phyloP scores from a whole-genome alignment of 257 asterid genomes.

The Fraxinus quadrangulata region DNA sequence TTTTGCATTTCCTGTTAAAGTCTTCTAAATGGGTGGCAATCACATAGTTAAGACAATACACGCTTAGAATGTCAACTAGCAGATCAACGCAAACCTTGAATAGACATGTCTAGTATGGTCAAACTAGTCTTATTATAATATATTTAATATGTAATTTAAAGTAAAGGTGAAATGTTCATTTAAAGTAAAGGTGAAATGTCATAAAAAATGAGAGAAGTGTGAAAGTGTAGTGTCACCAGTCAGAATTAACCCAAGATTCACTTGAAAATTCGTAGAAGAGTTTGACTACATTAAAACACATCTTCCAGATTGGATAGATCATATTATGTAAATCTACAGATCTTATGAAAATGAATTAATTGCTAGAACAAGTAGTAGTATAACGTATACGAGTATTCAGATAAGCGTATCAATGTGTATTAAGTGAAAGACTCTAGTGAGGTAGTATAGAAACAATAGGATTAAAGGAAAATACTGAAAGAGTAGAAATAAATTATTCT shows the following conservation, averaged over 20 bases:
- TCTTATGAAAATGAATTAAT: not conserved
- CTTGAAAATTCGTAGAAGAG: not conserved
- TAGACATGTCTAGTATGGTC: not conserved
- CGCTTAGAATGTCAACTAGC: too few relatives aligned
- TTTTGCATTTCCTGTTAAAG: not conserved
- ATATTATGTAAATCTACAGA: not conserved
- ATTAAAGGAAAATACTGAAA: not conserved
- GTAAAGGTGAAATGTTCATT: not conserved
- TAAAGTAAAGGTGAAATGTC: not conserved
- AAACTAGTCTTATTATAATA: not conserved
- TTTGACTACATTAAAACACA: too few relatives aligned
- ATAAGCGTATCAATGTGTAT: too few relatives aligned
- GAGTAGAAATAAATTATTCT: not conserved
- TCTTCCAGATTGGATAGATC: not conserved
- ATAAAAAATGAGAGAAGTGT: not conserved
- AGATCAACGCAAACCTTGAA: too few relatives aligned
- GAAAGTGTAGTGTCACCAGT: not conserved
- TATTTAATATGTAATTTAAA: too few relatives aligned
- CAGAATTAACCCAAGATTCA: not conserved
- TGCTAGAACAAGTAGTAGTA: not conserved
- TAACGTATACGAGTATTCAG: not conserved
- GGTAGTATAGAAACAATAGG: not conserved
- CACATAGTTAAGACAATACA: not conserved
- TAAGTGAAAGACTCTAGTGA: not conserved
- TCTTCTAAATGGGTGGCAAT: not conserved